A percentile compares a stretch with the other conserved stretches of the same genome.
These are phyloP conservation scores for Lolium rigidum DNA, from an alignment of 176 grass and related monocot species.

Conservation along the genomic window DNA sequence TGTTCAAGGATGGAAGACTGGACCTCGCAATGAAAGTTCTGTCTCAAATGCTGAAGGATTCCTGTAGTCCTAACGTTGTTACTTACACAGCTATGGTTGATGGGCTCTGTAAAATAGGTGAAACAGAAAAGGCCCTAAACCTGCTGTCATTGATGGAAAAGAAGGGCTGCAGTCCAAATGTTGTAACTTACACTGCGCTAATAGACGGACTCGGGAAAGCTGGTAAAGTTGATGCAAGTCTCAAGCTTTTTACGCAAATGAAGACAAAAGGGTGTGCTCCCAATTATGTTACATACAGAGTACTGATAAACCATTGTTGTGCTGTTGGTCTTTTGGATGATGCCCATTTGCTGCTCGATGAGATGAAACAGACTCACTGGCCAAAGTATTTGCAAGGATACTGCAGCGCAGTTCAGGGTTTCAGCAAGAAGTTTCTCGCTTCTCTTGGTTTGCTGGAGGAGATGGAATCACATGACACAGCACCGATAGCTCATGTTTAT, in stretches of 20 bases:
- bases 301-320: constrained; percentile 94
- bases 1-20: constrained; percentile 91
- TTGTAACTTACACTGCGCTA: constrained; percentile 90
- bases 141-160: constrained; percentile 79
- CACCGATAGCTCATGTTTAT: constrained; percentile 75
- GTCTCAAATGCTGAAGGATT: constrained; percentile 87
- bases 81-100: constrained; percentile 98
- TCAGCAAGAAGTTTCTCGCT: constrained; percentile 79
- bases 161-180: constrained; percentile 92
- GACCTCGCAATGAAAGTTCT: constrained; percentile 97
- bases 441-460: constrained; percentile 79
- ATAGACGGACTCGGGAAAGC: constrained; percentile 93
- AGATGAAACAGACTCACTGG: constrained; percentile 99
- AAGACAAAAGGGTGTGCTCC: constrained; percentile 73
- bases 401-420: constrained; percentile 62
- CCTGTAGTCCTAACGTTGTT: constrained; percentile 87
- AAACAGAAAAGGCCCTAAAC: constrained; percentile 78
- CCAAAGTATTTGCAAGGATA: constrained; percentile 75
- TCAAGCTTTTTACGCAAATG: constrained; percentile 90
- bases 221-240: constrained; percentile 65
- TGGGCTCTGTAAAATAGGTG: constrained; percentile 87
- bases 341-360: constrained; percentile 69
- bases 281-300: constrained; percentile 88
- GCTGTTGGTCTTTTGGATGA: constrained; percentile 79
- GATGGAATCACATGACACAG: constrained; percentile 55